Evolutionary conservation across 192 early-diverging fungal genomes (phyloP), one percentile per base, ranked within the genome.

Genomic region (Entomortierella parvispora): DNA sequence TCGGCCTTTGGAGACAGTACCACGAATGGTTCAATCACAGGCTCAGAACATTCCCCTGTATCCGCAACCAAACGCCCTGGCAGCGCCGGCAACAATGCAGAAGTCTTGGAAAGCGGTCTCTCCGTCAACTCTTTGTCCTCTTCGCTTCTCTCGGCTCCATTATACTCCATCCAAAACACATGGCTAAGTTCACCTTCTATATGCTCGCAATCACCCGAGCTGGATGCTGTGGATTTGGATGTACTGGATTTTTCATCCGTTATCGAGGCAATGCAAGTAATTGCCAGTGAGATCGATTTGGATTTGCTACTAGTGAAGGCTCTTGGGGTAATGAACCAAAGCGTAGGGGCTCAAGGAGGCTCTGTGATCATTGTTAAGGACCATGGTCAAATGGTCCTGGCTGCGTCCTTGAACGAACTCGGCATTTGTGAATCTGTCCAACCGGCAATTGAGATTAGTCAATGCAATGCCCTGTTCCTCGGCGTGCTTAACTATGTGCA

Each of bases 211-310:
- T 68, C 66, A 15, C 61, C 74, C 12, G 74, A 77, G 48, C 10
- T 64, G 1, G 74, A 68, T 10, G 62, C 58, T 40, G 61, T 40
- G 8, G 74, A 77, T 47, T 43, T 77, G 60, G 74, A 77, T 22
- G 65, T 68, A 7, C 61, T 77, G 5, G 74, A 77, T 52, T 77
- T 77, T 17, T 77, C 74, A 23, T 68, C 65, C 0, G 74, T 77
- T 23, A 77, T 77, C 23, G 74, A 77, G n/a, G 74, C 74, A 5
- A 77, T 77, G 74, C 74, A 77, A 47, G 74, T 77, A 9, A 59
- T 77, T 37, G 74, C 74, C 1, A 77, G 74, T 33, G 74, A 77
- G 40, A 77, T 77, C 18, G 74, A 77, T 14, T 29, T 77, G 48
- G 74, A 68, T 7, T 52, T 63, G 34, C 28, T 77, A 14, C 43